Percentiles rank a stretch among this genome's conserved stretches.
phyloP scores from a whole-genome alignment of 2,329 filamentous ascomycete genomes.

The Aureobasidium namibiae region DNA sequence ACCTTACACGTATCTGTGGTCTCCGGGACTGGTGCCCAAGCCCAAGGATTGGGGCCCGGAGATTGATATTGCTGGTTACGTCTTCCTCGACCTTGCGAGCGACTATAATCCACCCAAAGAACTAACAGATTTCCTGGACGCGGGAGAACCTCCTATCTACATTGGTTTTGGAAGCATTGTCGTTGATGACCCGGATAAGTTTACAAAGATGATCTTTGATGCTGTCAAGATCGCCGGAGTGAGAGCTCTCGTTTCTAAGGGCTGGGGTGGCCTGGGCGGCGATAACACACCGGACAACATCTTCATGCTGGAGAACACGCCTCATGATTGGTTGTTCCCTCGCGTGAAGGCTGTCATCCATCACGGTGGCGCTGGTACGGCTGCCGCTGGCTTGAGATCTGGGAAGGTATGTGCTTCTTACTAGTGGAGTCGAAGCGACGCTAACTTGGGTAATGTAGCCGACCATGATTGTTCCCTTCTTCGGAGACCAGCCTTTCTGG shows the following conservation, averaged over 20 bases:
- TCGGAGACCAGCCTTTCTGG: conserved; percentile 75
- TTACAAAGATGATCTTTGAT: conserved; percentile 64
- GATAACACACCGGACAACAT: conserved; percentile 53
- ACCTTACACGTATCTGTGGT: conserved; percentile 60
- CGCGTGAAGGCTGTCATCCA: conserved; percentile 59
- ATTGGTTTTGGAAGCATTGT: conserved; percentile 73
- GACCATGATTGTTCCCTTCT: conserved; percentile 71
- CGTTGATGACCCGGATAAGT: conserved; percentile 60
- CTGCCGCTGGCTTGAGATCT: conserved; percentile 63
- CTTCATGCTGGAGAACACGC: conserved; percentile 65
- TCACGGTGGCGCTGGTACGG: conserved; percentile 71
- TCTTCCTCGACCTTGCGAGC: conserved; percentile 28
- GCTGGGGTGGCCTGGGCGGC: conserved; percentile 64
- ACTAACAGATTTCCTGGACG: conserved; percentile 43
- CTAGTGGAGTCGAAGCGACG: neutral
- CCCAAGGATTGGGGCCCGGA: conserved; percentile 36
- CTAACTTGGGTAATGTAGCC: conserved; percentile 31
- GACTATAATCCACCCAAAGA: conserved; percentile 27
- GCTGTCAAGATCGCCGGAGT: conserved; percentile 59
- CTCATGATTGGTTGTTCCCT: conserved; percentile 71
- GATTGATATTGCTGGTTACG: conserved; percentile 28
- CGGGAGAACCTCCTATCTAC: conserved; percentile 56
- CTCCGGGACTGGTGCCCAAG: conserved; percentile 34
- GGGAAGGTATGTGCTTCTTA: conserved; percentile 35
- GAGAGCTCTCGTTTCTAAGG: conserved; percentile 63